These are phyloP conservation scores for Podaxis sp. DNA, from an alignment of 768 basidiomycete genomes.

Conservation along the genomic window DNA sequence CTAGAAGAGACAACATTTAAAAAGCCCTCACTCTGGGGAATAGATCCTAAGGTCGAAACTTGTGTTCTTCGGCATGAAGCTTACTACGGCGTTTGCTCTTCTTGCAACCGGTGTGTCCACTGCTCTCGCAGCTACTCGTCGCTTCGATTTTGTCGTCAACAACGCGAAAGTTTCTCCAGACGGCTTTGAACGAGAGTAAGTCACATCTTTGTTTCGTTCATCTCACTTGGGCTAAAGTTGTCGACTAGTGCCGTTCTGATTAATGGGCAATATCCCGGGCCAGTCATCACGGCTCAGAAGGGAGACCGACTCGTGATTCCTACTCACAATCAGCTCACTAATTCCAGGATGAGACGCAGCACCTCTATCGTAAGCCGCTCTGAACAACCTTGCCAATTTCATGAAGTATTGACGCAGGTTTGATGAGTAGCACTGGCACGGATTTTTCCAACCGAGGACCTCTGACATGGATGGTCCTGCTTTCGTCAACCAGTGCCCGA, in stretches of 20 bases:
- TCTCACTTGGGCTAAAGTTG: not conserved
- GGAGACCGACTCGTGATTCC: not conserved
- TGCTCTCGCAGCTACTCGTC: not conserved
- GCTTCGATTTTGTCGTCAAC: constrained; percentile 28
- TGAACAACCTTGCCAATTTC: not conserved
- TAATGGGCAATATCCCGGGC: not conserved
- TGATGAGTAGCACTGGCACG: constrained; percentile 20
- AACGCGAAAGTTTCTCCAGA: constrained; percentile 48
- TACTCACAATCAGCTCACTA: constrained; percentile 26
- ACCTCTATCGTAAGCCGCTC: constrained; percentile 24
- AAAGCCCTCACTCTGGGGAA: no score
- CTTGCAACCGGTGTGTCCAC: not conserved
- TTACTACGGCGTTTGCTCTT: not conserved
- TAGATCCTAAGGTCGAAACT: not conserved
- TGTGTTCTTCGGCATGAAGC: not conserved
- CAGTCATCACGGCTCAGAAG: not conserved
- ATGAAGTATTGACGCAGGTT: not conserved
- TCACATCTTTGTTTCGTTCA: not conserved
- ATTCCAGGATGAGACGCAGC: constrained; percentile 30
- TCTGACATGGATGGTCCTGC: constrained; percentile 26
- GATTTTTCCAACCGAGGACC: constrained; percentile 21
- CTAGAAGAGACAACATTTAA: no score
- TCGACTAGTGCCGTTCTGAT: constrained; percentile 11
- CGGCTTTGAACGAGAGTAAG: constrained; percentile 35
- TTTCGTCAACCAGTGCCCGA: constrained; percentile 29